Base-by-base conservation (phyloP, 495 filamentous ascomycete species). In the Opeltia flavorubescens region DNA sequence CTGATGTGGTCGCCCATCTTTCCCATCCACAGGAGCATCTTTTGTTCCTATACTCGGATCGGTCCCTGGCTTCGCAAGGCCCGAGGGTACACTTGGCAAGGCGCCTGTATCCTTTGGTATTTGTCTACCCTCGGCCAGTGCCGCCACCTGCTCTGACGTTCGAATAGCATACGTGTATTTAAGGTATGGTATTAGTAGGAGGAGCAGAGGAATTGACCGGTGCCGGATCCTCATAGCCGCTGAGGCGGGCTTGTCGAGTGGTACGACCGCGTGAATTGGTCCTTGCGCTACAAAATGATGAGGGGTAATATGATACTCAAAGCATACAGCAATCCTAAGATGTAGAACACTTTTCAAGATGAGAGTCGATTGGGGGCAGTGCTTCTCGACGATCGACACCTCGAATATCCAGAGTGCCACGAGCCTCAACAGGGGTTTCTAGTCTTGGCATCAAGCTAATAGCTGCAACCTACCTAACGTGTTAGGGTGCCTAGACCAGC, bases 1-100 rank as follows among this genome's bases (percentile, higher is more conserved):
- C 21, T 78, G 77, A 60, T 98, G 91, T 27, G 91, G 91, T 68
- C 87, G 89, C 23, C 91, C 91, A 71, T 98, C 91, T 52, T 86
- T 83, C 28, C 91, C 93, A 60, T 98, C 91, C 5, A 96, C 83
- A 1, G 93, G 91, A 51, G 86, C 86, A 69, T 91, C 80, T 65
- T 84, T 86, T 49, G 85, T 88, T 41, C 84, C 85, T 51, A 69
- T 50, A 4, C 66, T 68, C 43, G 54, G 42, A 46, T 63, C 60
- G 21, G 62, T 61, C 30, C 66, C 66, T 42, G 54, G 51, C 52
- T 62, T 62, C 7, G 44, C 25, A 36, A 29, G 23, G 49, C 35
- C 41, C 23, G 38, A 43, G 17, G 44, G 44, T 5, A 38, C 30
- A 26, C 35, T 52, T 9, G 46, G 30, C 11, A 46, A 49, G 7